Evolutionary conservation across 805 yeast species (phyloP).

Genomic region (Monosporozyma yasuniensis): DNA sequence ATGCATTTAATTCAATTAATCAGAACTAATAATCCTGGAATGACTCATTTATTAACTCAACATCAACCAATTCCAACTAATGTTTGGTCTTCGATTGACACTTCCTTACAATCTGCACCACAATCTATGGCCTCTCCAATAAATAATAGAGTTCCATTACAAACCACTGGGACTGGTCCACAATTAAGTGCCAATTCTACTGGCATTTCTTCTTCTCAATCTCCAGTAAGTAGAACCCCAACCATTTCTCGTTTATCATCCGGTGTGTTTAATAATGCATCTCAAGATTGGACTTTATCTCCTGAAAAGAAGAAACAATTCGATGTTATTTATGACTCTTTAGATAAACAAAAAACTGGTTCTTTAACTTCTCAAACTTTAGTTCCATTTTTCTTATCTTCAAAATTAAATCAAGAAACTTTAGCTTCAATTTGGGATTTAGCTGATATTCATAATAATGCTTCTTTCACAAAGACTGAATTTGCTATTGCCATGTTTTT

Average conservation of each 20-base stretch:
- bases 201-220: slow-evolving; percentile 18
- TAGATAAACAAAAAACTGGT: slow-evolving; percentile 61
- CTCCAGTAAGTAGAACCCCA: slow-evolving; percentile 29
- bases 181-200: slow-evolving; percentile 24
- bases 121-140: neutral
- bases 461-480: slow-evolving; percentile 69
- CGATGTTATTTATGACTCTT: slow-evolving; percentile 65
- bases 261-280: slow-evolving; percentile 30
- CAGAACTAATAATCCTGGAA: slow-evolving; percentile 45
- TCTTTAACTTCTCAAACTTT: slow-evolving; percentile 66
- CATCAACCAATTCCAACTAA: slow-evolving; percentile 1
- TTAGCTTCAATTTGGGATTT: slow-evolving; percentile 92
- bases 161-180: slow-evolving; percentile 35
- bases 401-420: slow-evolving; percentile 74
- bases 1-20: slow-evolving; percentile 80
- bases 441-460: slow-evolving; percentile 81
- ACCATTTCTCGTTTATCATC: slow-evolving; percentile 27
- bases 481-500: slow-evolving; percentile 91
- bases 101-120: neutral
- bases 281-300: slow-evolving; percentile 58
- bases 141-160: neutral
- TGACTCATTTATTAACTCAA: slow-evolving; percentile 33
- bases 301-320: slow-evolving; percentile 66
- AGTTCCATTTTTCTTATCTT: slow-evolving; percentile 81
- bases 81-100: neutral